Base-by-base conservation (phyloP, 805 yeast genomes). In the Candida suzukii region DNA sequence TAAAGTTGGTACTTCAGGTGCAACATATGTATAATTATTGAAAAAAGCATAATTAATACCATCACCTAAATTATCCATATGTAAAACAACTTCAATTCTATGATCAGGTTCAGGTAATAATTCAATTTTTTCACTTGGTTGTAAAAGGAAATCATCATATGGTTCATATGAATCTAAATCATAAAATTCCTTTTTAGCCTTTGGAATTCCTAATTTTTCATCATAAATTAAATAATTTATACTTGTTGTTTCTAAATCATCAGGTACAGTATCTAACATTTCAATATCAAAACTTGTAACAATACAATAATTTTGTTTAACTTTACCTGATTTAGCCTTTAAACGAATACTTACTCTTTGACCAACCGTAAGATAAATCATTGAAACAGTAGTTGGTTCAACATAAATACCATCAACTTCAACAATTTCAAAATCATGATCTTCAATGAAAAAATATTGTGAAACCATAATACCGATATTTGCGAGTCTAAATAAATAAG, bases 1-100 rank as follows among this genome's bases (percentile, higher is more conserved):
- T 46, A 85, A 62, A 6, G 88, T 74, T 39, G 95, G 95, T 21
- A 82, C 79, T 49, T 76, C 77, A 37, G 93, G 93, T 4, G 73
- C 64, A 33, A 72, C 73, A 50, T 74, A 83, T 1, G 88, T 73
- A 46, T 77, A 58, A 52, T 78, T 74, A 56, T 84, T 81, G 71
- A 84, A 83, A 56, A 83, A 77, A 6, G 93, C 90, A 54, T 84
- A 84, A 49, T 76, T 80, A 38, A 83, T 69, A 49, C 93, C 95
- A 53, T 84, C 78, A 22, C 80, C 85, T 42, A 84, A 66, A 50
- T 78, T 80, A 16, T 73, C 76, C 90, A 81, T 83, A 41, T 65
- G 68, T 46, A 80, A 74, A 52, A 71, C 76, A 46, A 80, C 68
- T 21, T 70, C 74, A 44, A 80, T 75, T 47, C 68, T 78, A 43